A percentile compares a stretch with the other conserved stretches of the same genome.
Evolutionary conservation across 1,284 basidiomycete species (phyloP).

Genomic region (Trichosporon sp.): DNA sequence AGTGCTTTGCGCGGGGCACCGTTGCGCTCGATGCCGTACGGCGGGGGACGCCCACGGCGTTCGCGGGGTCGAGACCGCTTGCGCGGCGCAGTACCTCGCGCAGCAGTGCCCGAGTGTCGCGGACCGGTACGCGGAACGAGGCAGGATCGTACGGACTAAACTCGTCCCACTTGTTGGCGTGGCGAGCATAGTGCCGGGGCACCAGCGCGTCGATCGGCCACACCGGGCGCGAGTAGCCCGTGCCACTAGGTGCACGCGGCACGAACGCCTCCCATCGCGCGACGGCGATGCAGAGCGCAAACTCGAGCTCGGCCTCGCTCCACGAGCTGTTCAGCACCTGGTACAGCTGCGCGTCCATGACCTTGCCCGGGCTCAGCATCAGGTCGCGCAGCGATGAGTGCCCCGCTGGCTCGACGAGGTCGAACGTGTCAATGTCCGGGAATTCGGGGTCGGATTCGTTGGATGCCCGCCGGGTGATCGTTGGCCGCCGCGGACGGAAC

Average conservation of each 20-base stretch:
- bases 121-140: slow-evolving; percentile 14
- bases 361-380: slow-evolving; percentile 5
- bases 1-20: background rate
- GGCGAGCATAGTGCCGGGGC: slow-evolving; percentile 14
- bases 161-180: slow-evolving; percentile 16
- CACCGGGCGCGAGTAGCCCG: slow-evolving; percentile 11
- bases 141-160: slow-evolving; percentile 17
- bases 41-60: slow-evolving; percentile 13
- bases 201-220: slow-evolving; percentile 18
- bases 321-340: slow-evolving; percentile 11
- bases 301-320: slow-evolving; percentile 9
- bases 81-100: slow-evolving; percentile 15
- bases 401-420: slow-evolving; percentile 13
- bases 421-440: slow-evolving; percentile 14
- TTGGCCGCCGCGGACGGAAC: background rate
- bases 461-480: background rate
- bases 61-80: background rate
- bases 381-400: background rate
- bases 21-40: slow-evolving; percentile 7
- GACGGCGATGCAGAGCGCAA: background rate
- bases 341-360: slow-evolving; percentile 14
- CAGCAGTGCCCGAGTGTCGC: slow-evolving; percentile 11
- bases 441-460: slow-evolving; percentile 5
- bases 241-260: background rate
- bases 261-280: slow-evolving; percentile 16